These are phyloP conservation scores for Termitomyces titanicus DNA, from an alignment of 768 basidiomycete species.

Conservation along the genomic window DNA sequence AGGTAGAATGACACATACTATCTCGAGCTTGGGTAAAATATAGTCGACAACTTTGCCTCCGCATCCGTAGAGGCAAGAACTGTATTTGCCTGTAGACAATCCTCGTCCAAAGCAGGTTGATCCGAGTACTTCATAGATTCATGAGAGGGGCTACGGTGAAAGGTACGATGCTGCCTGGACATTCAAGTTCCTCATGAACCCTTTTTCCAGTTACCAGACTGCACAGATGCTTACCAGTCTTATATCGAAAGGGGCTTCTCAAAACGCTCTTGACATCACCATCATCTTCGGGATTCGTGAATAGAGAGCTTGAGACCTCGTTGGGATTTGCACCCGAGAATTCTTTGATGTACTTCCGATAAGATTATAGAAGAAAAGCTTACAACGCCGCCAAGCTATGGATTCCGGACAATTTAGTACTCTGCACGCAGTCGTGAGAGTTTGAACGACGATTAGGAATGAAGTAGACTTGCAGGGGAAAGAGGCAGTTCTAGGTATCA, in stretches of 20 bases:
- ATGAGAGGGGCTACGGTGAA: slow-evolving; percentile 50
- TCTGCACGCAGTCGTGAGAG: slow-evolving; percentile 31
- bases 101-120: slow-evolving; percentile 63
- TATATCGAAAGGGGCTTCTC: slow-evolving; percentile 50
- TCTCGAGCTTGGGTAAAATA: slow-evolving; percentile 54
- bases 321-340: slow-evolving; percentile 60
- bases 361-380: slow-evolving; percentile 48
- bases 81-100: slow-evolving; percentile 55
- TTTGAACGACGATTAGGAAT: neutral
- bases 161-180: slow-evolving; percentile 36
- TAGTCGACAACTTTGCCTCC: slow-evolving; percentile 43
- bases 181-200: neutral
- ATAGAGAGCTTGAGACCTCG: slow-evolving; percentile 62
- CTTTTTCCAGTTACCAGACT: neutral
- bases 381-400: neutral
- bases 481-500: slow-evolving; percentile 40
- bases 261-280: slow-evolving; percentile 44
- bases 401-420: neutral
- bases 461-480: slow-evolving; percentile 56
- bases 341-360: slow-evolving; percentile 47
- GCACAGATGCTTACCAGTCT: slow-evolving; percentile 35
- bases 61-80: slow-evolving; percentile 62
- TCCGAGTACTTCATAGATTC: slow-evolving; percentile 37
- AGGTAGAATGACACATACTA: slow-evolving; percentile 28
- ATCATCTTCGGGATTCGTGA: slow-evolving; percentile 65